Percentiles rank a stretch among this genome's conserved stretches.
Evolutionary conservation across 2,329 filamentous ascomycete genomes (phyloP).

Genomic region (Daldinia eschscholtzii): DNA sequence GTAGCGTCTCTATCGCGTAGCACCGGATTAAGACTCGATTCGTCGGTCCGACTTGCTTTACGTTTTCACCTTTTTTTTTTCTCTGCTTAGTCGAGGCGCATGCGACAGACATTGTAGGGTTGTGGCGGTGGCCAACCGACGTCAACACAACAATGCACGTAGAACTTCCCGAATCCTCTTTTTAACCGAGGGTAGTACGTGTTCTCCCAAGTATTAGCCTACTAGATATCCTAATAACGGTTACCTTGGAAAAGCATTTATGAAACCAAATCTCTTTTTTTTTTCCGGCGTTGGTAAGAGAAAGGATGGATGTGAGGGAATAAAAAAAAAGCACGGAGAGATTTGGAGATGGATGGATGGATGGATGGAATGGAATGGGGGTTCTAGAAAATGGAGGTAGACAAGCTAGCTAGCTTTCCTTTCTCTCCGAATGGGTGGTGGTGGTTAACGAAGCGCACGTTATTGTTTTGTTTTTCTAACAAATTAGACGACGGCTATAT

Average conservation of each 20-base stretch:
- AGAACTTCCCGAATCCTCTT: neutral
- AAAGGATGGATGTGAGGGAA: neutral
- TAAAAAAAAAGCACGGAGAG: slow-evolving; percentile 7
- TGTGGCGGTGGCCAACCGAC: neutral
- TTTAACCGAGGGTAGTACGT: neutral
- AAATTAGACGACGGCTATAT: slow-evolving; percentile 9
- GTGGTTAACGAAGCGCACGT: slow-evolving; percentile 26
- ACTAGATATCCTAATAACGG: slow-evolving; percentile 18
- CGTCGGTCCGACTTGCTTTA: slow-evolving; percentile 1
- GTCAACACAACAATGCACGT: slow-evolving; percentile 5
- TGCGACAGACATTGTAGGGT: slow-evolving; percentile 14
- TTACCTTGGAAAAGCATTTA: slow-evolving; percentile 10
- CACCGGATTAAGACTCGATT: neutral
- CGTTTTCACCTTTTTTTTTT: neutral
- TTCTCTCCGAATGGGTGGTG: slow-evolving; percentile 17
- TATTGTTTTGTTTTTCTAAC: neutral
- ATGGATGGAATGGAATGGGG: slow-evolving; percentile 5
- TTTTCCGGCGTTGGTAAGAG: slow-evolving; percentile 28
- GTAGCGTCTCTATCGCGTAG: slow-evolving; percentile 1
- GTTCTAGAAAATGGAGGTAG: neutral
- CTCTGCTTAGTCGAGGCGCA: neutral
- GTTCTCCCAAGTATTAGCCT: slow-evolving; percentile 3
- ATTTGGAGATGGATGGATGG: slow-evolving; percentile 9
- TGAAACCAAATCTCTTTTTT: neutral
- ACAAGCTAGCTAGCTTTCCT: neutral